phyloP scores from a whole-genome alignment of 73 alveolate species.

The Tetrahymena borealis region DNA sequence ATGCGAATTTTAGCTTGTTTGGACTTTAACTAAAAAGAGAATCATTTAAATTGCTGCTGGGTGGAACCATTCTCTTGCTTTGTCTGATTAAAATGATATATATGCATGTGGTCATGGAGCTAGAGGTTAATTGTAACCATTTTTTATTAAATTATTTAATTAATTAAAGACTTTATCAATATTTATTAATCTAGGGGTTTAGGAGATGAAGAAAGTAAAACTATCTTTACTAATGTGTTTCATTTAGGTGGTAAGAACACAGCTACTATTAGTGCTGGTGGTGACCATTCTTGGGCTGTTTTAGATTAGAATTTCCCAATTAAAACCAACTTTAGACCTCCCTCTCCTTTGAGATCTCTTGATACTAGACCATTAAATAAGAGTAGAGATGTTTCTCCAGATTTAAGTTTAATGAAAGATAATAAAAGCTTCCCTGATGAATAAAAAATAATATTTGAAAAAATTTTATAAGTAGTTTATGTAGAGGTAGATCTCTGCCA shows the following conservation, averaged over 20 bases:
- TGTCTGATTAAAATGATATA: slow-evolving; percentile 78
- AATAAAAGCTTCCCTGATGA: background rate
- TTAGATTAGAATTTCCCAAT: slow-evolving; percentile 78
- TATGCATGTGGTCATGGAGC: slow-evolving; percentile 91
- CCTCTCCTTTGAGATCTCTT: slow-evolving; percentile 33
- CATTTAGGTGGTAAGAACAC: slow-evolving; percentile 72
- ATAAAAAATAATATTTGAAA: background rate
- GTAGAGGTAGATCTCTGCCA: background rate
- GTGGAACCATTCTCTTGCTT: slow-evolving; percentile 92
- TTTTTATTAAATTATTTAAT: background rate
- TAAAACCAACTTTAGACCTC: slow-evolving; percentile 63
- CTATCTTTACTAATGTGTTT: slow-evolving; percentile 67
- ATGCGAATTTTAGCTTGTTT: slow-evolving; percentile 75
- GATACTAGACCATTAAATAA: background rate
- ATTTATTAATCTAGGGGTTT: slow-evolving; percentile 32
- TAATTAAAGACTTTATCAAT: background rate
- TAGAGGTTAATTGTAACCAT: slow-evolving; percentile 65
- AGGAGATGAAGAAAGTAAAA: slow-evolving; percentile 79
- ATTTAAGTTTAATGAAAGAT: background rate
- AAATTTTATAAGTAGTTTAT: background rate
- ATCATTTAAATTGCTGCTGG: slow-evolving; percentile 90
- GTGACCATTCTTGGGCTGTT: slow-evolving; percentile 95
- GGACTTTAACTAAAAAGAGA: slow-evolving; percentile 50
- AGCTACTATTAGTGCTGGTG: slow-evolving; percentile 87
- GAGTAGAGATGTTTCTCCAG: background rate